These are phyloP conservation scores for Erodium maritimum DNA, from an alignment of 345 rosid genomes.

Conservation along the genomic window DNA sequence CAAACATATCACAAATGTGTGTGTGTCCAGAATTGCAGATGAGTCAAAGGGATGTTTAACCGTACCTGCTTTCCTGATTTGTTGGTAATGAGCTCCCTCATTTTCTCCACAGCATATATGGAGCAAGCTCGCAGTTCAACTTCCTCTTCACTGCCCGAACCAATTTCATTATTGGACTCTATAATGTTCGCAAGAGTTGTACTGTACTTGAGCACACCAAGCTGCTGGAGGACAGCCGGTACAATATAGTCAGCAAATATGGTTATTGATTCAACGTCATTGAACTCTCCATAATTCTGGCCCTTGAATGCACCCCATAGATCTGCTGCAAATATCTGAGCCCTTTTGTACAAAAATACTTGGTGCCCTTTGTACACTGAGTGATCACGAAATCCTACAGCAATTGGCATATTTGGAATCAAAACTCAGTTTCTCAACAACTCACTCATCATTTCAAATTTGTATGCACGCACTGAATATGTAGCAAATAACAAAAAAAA, in stretches of 20 bases:
- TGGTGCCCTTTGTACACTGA: constrained; percentile 67
- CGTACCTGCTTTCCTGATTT: constrained; percentile 64
- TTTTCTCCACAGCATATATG: constrained; percentile 70
- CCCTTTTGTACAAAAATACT: constrained; percentile 68
- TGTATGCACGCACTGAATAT: too few relatives aligned
- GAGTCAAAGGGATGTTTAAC: not conserved
- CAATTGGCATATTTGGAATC: constrained; percentile 5
- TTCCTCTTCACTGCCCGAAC: constrained; percentile 72
- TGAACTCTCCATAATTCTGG: constrained; percentile 55
- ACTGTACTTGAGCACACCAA: constrained; percentile 64
- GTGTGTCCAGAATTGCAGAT: too few relatives aligned
- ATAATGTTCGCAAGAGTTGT: constrained; percentile 37
- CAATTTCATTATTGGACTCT: constrained; percentile 35
- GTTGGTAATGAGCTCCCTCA: constrained; percentile 40
- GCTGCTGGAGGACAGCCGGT: constrained; percentile 64
- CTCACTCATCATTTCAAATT: not conserved
- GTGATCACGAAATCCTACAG: constrained; percentile 62
- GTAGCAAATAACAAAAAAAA: too few relatives aligned
- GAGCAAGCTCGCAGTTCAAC: constrained; percentile 76
- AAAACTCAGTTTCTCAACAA: constrained; percentile 3
- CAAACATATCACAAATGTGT: too few relatives aligned
- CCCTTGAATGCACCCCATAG: constrained; percentile 81
- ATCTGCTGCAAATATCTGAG: constrained; percentile 76
- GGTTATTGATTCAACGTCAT: constrained; percentile 50
- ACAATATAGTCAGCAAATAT: constrained; percentile 79